Base-by-base conservation (phyloP, 2,329 filamentous ascomycete species). In the Knoxdaviesia capensis region DNA sequence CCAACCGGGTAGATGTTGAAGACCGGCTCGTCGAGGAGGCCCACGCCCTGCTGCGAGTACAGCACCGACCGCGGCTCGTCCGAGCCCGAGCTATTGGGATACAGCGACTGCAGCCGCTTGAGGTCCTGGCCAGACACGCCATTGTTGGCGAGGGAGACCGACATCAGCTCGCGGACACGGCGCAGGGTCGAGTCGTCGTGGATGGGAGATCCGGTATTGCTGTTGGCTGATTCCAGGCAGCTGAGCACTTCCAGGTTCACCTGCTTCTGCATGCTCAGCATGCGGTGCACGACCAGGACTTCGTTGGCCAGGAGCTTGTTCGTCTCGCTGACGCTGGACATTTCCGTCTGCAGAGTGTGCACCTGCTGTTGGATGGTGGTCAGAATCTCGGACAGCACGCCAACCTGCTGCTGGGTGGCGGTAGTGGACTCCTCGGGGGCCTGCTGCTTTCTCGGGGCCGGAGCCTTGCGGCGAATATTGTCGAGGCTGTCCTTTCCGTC, bases 401-500 rank as follows among this genome's bases (percentile, higher is more conserved):
- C 32, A n/a, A 46, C 9, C 34, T 47, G 47, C 54, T 93, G 84
- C 53, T 94, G 85, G 5, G 87, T 92, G 7, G 87, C 88, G 1
- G 85, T 81, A 29, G 83, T 74, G 44, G 82, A 77, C 41, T 94
- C 86, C 44, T 77, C 79, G 11, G 65, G 57, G 7, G 64, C 62
- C 49, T 73, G 71, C 3, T 68, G 60, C 56, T 94, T 96, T 49
- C 88, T 70, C 3, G 88, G 83, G 2, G 88, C 86, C 0, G 90
- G 90, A 3, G 90, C 88, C 62, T 98, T 98, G 51, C 90, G 73
- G 52, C 86, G 77, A 53, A 98, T 98, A 51, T 94, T 96, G 54
- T 98, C 90, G 39, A 98, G 68, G 38, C 86, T 90, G 55, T 94
- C 86, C 59, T 94, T 94, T 61, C 88, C 92, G 60, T 94, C 88